Evolutionary conservation across 2,329 filamentous ascomycete species (phyloP).

Genomic region (Pseudocercospora fuligena): DNA sequence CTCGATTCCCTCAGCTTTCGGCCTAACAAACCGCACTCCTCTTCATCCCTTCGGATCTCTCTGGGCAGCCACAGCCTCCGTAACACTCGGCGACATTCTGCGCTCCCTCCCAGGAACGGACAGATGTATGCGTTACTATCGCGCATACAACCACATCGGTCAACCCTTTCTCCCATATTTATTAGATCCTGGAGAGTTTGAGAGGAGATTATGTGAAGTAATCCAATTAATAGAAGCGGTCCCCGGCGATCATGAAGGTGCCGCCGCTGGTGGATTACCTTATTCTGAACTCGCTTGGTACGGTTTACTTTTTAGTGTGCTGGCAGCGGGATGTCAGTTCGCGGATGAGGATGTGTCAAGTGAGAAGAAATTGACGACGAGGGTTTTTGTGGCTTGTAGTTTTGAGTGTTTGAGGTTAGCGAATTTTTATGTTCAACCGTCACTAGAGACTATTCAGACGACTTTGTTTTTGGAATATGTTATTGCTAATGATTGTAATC

Average conservation of each 20-base stretch:
- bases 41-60: conserved; percentile 15
- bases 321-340: conserved; percentile 16
- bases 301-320: conserved; percentile 2
- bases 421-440: conserved; percentile 17
- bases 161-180: conserved; percentile 13
- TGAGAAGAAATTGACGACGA: conserved; percentile 10
- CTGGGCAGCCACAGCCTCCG: conserved; percentile 11
- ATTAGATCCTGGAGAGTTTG: conserved; percentile 8
- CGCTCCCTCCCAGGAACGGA: conserved; percentile 11
- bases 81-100: conserved; percentile 19
- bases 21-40: conserved; percentile 13
- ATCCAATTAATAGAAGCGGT: not conserved
- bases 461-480: conserved; percentile 15
- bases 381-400: conserved; percentile 13
- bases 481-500: conserved; percentile 17
- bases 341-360: conserved; percentile 1
- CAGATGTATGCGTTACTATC: conserved; percentile 15
- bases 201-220: conserved; percentile 10
- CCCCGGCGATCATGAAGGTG: not conserved
- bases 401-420: conserved; percentile 18
- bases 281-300: conserved; percentile 14
- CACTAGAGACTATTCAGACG: conserved; percentile 13
- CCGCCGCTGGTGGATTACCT: conserved; percentile 8
- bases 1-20: conserved; percentile 12
- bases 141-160: conserved; percentile 9